Conservation (phyloP, 1,284 basidiomycete genomes). For the Rhodotorula sp. region DNA sequence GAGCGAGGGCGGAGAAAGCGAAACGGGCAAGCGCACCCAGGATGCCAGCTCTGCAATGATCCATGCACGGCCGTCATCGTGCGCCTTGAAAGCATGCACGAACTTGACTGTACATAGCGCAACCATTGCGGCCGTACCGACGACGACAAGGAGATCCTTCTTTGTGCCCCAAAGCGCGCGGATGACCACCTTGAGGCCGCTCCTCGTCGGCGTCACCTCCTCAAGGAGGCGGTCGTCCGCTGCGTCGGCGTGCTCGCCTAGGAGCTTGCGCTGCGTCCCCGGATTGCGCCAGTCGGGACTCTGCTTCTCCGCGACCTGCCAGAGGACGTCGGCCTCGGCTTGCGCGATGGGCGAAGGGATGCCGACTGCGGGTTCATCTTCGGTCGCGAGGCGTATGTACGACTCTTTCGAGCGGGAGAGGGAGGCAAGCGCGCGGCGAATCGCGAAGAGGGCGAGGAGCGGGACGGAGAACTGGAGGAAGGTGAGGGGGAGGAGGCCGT, state of each 20-base stretch:
- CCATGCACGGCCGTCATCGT: constrained; percentile 15
- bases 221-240: constrained; percentile 19
- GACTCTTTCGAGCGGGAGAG: constrained; percentile 29
- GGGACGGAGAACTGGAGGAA: constrained; percentile 45
- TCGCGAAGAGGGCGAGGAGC: constrained; percentile 37
- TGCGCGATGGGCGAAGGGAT: constrained; percentile 15
- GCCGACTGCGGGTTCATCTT: constrained; percentile 24
- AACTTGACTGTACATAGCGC: constrained; percentile 3
- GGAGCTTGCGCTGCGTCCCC: constrained; percentile 12
- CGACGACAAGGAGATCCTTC: constrained; percentile 20
- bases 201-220: constrained; percentile 8
- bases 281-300: constrained; percentile 14
- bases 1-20: no score
- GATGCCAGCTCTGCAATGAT: constrained; percentile 3
- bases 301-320: constrained; percentile 19
- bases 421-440: constrained; percentile 39
- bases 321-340: constrained; percentile 9
- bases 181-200: neutral
- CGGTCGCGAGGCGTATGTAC: neutral
- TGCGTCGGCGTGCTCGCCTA: constrained; percentile 16
- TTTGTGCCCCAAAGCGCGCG: constrained; percentile 32
- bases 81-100: neutral
- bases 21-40: constrained; percentile 40
- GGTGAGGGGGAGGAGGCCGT: constrained; percentile 47
- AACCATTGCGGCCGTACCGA: neutral